Percentiles rank a stretch among this genome's conserved stretches.
Conservation (phyloP, 228 moss, liverwort and hornwort species). For the Sphagnum fallax region DNA sequence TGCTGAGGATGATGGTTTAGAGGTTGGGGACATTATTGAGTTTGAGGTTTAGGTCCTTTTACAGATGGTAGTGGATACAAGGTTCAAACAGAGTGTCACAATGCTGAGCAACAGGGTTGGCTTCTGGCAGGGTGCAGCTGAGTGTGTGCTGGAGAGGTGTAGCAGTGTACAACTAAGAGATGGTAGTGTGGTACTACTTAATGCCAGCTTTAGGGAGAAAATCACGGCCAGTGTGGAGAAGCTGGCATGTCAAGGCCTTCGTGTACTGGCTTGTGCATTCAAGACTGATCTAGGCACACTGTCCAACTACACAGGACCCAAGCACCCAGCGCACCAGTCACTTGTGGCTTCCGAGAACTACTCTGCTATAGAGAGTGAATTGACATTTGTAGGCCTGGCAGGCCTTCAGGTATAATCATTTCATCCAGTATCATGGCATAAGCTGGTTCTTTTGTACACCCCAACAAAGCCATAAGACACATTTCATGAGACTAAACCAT, state of each 20-base stretch:
- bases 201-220: constrained; percentile 29
- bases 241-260: constrained; percentile 63
- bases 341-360: constrained; percentile 67
- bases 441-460: neutral
- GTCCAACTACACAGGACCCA: constrained; percentile 55
- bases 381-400: constrained; percentile 74
- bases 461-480: neutral
- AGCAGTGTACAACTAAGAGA: constrained; percentile 49
- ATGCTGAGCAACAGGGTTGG: too few relatives aligned
- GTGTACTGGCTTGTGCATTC: constrained; percentile 75
- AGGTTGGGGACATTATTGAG: too few relatives aligned
- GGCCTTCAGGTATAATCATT: constrained; percentile 58
- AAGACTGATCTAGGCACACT: constrained; percentile 59
- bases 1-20: too few relatives aligned
- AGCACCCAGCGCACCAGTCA: constrained; percentile 52
- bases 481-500: neutral
- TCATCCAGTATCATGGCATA: neutral
- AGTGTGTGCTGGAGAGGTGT: constrained; percentile 70
- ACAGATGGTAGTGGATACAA: too few relatives aligned
- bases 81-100: too few relatives aligned
- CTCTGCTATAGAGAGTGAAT: constrained; percentile 58
- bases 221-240: constrained; percentile 43
- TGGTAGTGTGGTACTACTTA: constrained; percentile 62
- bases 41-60: too few relatives aligned
- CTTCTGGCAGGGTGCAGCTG: constrained; percentile 69